Conservation (phyloP, 1,284 basidiomycete genomes). For the Cryptococcus deneoformans region DNA sequence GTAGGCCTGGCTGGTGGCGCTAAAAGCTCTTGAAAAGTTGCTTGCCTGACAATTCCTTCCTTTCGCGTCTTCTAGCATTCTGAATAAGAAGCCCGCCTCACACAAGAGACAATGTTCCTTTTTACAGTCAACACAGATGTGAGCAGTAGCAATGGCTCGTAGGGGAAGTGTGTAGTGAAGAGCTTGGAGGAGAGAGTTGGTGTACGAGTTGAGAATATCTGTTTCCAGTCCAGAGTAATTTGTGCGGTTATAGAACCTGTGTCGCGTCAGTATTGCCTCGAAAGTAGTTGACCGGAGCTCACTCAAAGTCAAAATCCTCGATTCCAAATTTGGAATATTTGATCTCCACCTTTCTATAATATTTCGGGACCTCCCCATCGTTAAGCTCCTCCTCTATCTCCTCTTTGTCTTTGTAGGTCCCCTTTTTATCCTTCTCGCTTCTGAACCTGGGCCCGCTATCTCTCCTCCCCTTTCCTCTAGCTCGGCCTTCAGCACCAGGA, state of each 20-base stretch:
- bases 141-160: constrained; percentile 79
- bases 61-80: constrained; percentile 92
- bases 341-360: constrained; percentile 91
- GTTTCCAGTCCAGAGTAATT: constrained; percentile 90
- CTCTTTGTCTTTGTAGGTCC: not conserved
- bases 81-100: constrained; percentile 90
- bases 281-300: constrained; percentile 21
- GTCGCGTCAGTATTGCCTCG: not conserved
- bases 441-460: constrained; percentile 66
- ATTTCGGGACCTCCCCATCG: constrained; percentile 64
- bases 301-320: constrained; percentile 97
- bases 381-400: constrained; percentile 14
- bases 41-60: constrained; percentile 95
- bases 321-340: constrained; percentile 99
- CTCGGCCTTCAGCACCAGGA: constrained; percentile 30
- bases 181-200: constrained; percentile 86
- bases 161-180: constrained; percentile 82
- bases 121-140: constrained; percentile 81
- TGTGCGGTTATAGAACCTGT: constrained; percentile 88
- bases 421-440: constrained; percentile 65
- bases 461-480: constrained; percentile 29
- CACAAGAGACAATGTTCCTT: constrained; percentile 91
- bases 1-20: constrained; percentile 69
- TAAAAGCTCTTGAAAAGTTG: constrained; percentile 94
- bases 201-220: constrained; percentile 96